Evolutionary conservation across 495 filamentous ascomycete genomes (phyloP), one percentile per base, ranked within the genome.

Genomic region (Hyaloscypha finlandica): DNA sequence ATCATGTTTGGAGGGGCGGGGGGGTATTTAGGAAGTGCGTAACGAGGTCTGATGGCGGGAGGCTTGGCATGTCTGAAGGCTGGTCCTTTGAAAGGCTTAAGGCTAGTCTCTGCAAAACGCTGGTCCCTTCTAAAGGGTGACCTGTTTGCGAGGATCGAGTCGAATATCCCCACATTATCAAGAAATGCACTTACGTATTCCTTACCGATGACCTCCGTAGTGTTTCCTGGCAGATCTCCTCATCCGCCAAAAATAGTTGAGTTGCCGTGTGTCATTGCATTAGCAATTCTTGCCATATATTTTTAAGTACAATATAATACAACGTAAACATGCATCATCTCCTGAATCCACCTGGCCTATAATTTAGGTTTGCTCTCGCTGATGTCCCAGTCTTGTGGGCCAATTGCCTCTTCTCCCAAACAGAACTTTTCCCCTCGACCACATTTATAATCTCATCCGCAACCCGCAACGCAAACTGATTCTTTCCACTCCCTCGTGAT

Each of bases 391-490:
- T 74, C 83, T 91, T 92, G 76, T 97, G 92, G 31, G 94, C 74
- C 60, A 79, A 77, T 64, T 83, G 80, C 71, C 93, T 83, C 76
- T 83, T 84, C 12, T 97, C 93, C 95, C 95, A 99, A 30, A 90
- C 91, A 25, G 74, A 66, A 65, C 92, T 94, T 70, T 84, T 82
- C 14, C 95, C 95, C 84, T 98, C 95, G 1, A 96, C 90, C 54
- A 97, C 90, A 30, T 88, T 81, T 52, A 97, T 80, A 67, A 99
- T 79, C 81, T 98, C 95, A 73, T 95, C 89, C 14, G 93, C 94
- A 57, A 98, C 85, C 52, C 91, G 83, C 71, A 89, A 83, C 16
- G 92, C 90, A 74, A 97, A 89, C 68, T 83, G 79, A 57, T 76
- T 78, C 20, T 82, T 80, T 14, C 89, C 89, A 70, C 84, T 87